Evolutionary conservation across 768 basidiomycete species (phyloP).

Genomic region (Exidia glandulosa): DNA sequence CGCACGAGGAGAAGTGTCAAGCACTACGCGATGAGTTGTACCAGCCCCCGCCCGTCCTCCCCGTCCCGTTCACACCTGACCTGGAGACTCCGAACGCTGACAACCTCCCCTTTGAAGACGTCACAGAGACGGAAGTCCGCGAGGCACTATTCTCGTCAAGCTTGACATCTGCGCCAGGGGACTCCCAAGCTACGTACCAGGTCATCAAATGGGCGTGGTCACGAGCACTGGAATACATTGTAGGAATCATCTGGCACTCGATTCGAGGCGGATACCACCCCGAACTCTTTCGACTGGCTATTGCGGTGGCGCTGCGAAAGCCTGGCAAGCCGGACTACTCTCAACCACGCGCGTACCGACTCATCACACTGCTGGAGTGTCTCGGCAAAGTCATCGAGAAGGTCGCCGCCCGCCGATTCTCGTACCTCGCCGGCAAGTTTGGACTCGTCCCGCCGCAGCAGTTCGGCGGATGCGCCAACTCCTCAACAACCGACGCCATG

Average conservation of each 20-base stretch:
- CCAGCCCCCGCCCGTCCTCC: background rate
- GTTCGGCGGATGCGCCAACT: conserved; percentile 12
- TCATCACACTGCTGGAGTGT: conserved; percentile 25
- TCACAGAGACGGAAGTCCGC: background rate
- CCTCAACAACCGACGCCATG: conserved; percentile 10
- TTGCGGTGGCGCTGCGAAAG: conserved; percentile 23
- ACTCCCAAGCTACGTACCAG: background rate
- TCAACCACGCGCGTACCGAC: conserved; percentile 21
- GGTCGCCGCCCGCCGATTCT: conserved; percentile 16
- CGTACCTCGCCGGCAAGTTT: conserved; percentile 12
- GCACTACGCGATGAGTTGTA: background rate
- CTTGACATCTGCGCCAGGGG: background rate
- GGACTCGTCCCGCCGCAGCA: conserved; percentile 19
- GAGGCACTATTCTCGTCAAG: background rate
- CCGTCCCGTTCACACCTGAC: background rate
- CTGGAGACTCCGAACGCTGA: background rate
- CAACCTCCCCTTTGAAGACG: background rate
- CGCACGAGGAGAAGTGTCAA: background rate
- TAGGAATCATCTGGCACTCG: background rate
- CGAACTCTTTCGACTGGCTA: conserved; percentile 14
- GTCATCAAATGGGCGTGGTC: background rate
- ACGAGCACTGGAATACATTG: background rate
- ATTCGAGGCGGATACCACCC: conserved; percentile 3
- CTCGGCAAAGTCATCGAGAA: conserved; percentile 23
- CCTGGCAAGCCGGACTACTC: conserved; percentile 27